These are phyloP conservation scores for Linderina pennispora DNA, from an alignment of 192 early-diverging fungal genomes.

Conservation along the genomic window DNA sequence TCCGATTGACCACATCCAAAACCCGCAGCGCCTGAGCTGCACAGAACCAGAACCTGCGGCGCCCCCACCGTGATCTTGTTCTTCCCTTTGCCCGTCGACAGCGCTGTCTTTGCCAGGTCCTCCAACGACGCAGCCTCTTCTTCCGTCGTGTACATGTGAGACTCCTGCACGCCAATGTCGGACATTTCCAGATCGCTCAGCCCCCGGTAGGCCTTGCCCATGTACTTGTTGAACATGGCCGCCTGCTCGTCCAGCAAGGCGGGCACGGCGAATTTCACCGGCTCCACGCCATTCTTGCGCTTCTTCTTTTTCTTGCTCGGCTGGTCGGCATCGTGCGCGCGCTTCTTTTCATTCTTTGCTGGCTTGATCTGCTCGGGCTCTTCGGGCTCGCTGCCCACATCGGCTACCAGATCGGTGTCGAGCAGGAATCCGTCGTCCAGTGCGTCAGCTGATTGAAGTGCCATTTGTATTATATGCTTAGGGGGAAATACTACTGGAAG, in stretches of 20 bases:
- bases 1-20: constrained; percentile 28
- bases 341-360: constrained; percentile 4
- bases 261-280: constrained; percentile 13
- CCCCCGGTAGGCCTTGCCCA: constrained; percentile 33
- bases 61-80: constrained; percentile 31
- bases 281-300: not conserved
- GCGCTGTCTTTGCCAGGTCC: constrained; percentile 19
- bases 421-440: constrained; percentile 44
- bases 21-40: constrained; percentile 39
- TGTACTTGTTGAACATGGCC: constrained; percentile 30
- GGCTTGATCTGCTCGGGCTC: not conserved
- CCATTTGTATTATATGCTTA: too few species aligned
- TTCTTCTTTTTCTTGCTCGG: not conserved
- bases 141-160: constrained; percentile 17
- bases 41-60: constrained; percentile 36
- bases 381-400: not conserved
- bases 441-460: constrained; percentile 22
- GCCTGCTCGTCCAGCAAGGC: constrained; percentile 13
- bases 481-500: too few species aligned
- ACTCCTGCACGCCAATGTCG: constrained; percentile 10
- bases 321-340: not conserved
- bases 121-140: constrained; percentile 4
- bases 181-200: constrained; percentile 28
- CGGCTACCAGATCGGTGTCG: constrained; percentile 7
- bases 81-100: constrained; percentile 24